Conservation (phyloP, 805 yeast species). For the Alloascoidea africana region DNA sequence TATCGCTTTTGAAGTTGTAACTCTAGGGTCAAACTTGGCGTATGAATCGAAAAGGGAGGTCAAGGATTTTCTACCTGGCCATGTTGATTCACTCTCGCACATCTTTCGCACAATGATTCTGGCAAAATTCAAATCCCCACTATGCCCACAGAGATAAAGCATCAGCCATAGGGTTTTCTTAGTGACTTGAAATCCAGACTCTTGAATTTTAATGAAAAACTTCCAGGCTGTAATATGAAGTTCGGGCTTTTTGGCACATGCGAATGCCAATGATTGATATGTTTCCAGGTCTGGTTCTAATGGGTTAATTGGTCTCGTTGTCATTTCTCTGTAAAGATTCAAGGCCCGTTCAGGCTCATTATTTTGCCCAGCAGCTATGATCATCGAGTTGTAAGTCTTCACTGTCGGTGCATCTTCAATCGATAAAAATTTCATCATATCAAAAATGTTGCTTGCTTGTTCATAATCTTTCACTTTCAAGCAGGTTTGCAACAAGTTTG, state of each 20-base stretch:
- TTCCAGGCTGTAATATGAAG: conserved; percentile 58
- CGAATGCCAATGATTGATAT: conserved; percentile 45
- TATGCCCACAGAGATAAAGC: conserved; percentile 62
- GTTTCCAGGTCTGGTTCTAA: conserved; percentile 27
- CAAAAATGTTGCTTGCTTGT: conserved; percentile 63
- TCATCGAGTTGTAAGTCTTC: conserved; percentile 54
- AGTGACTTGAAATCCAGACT: conserved; percentile 16
- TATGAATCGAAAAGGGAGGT: conserved; percentile 19
- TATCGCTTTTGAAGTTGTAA: conserved; percentile 2
- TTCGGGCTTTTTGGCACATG: conserved; percentile 38
- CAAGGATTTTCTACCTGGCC: conserved; percentile 15
- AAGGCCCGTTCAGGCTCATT: conserved; percentile 59
- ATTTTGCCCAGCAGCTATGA: conserved; percentile 46
- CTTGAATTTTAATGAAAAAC: conserved; percentile 49
- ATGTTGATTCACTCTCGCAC: conserved; percentile 10
- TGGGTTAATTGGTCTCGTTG: conserved; percentile 16
- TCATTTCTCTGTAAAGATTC: conserved; percentile 64
- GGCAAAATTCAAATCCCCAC: conserved; percentile 61
- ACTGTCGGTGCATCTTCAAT: conserved; percentile 50
- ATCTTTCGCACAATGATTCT: conserved; percentile 33
- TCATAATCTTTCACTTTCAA: conserved; percentile 32
- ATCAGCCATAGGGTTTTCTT: conserved; percentile 44
- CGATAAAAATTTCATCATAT: conserved; percentile 72
- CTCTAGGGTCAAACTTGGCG: conserved; percentile 9
- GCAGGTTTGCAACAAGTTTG: conserved; percentile 46